phyloP scores from a whole-genome alignment of 2,329 filamentous ascomycete species.

The Colletotrichum destructivum region DNA sequence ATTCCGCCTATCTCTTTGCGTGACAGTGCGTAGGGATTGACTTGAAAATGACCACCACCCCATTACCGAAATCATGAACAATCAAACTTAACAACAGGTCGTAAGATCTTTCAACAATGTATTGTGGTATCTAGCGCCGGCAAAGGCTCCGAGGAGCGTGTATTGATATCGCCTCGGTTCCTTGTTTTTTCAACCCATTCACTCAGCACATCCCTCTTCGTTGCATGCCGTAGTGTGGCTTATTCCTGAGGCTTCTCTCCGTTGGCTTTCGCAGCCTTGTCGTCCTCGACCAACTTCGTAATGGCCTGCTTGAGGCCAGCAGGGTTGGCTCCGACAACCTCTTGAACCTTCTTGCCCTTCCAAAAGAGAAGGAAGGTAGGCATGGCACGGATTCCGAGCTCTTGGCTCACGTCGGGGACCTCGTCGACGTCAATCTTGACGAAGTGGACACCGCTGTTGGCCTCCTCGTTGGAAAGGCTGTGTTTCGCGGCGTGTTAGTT shows the following conservation, averaged over 20 bases:
- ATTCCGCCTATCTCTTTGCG: no score
- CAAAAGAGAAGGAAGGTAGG: slow-evolving; percentile 92
- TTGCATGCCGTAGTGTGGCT: no score
- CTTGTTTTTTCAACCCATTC: not conserved
- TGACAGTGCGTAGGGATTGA: no score
- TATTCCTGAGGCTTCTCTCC: no score
- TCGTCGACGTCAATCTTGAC: slow-evolving; percentile 94
- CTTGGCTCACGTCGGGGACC: slow-evolving; percentile 79
- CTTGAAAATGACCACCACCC: no score
- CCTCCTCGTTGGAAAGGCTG: slow-evolving; percentile 54
- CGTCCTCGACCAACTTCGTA: slow-evolving; percentile 40
- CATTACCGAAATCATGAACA: no score
- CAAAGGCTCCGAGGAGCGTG: not conserved
- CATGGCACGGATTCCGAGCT: slow-evolving; percentile 90
- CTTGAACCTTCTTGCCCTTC: slow-evolving; percentile 78
- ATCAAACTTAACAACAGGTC: no score
- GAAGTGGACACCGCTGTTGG: slow-evolving; percentile 77
- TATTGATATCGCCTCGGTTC: no score
- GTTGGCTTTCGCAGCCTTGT: no score
- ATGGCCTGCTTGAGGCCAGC: slow-evolving; percentile 70
- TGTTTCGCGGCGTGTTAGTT: not conserved
- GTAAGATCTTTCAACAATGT: not conserved
- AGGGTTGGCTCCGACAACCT: slow-evolving; percentile 88
- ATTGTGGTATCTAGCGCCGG: slow-evolving; percentile 26
- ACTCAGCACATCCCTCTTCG: not conserved